Base-by-base conservation (phyloP, 1,284 basidiomycete genomes). In the Ustilago tritici region DNA sequence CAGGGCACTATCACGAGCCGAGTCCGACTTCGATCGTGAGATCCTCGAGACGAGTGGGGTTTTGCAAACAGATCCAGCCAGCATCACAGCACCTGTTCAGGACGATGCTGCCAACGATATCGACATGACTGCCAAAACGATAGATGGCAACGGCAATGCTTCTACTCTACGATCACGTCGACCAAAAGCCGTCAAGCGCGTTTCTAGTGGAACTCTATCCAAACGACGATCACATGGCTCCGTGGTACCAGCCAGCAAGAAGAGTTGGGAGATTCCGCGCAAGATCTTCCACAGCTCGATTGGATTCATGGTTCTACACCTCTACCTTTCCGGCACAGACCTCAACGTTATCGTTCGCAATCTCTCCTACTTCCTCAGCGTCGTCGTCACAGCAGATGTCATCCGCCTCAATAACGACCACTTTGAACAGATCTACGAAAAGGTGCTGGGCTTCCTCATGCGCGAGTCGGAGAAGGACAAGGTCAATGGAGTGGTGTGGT, bases 241-340 rank as follows among this genome's bases (percentile, higher is more conserved):
- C 17, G 60, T 71, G 6, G 56, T 41, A 17, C 64, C 63, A 1
- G 59, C 55, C 6, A 46, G 38, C 57, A 75, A 57, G 10, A 66
- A 80, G 60, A 80, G 80, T 61, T 85, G 84, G 84, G 95, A 98
- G 88, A 92, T 98, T 61, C 95, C 96, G 2, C 89, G 95, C 80
- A 98, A 98, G 87, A 87, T 91, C 15, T 87, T 98, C 54, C 95
- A 98, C 88, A 93, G 93, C 14, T 94, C 92, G 17, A 97, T 97
- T 72, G 94, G 95, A 7, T 93, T 97, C 86, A 86, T 96, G 54
- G 94, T 93, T 1, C 87, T 95, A 55, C 91, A 91, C 79, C 90
- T 97, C 55, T 95, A 66, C 88, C 63, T 86, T 14, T 81, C 87
- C 43, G 87, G 88, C 28, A 84, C 85, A 1, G 78, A 87, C 11